Percentiles rank a stretch among this genome's conserved stretches.
Conservation (phyloP, 768 basidiomycete genomes). For the Royoungia palumana region DNA sequence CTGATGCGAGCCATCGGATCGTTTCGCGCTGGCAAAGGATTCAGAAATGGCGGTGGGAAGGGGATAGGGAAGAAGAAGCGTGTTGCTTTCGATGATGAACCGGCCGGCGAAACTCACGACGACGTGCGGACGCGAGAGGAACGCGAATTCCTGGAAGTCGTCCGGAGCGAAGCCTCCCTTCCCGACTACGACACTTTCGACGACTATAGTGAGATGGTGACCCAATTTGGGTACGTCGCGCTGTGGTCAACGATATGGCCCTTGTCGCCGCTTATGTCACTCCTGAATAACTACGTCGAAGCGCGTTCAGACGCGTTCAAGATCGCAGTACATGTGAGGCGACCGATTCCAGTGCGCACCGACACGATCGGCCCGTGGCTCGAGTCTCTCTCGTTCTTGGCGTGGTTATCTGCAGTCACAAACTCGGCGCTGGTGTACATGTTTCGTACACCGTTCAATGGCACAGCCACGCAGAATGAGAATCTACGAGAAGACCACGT, state of each 20-base stretch:
- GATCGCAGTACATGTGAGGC: constrained; percentile 78
- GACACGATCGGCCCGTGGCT: constrained; percentile 96
- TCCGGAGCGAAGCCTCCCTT: constrained; percentile 72
- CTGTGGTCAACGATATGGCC: constrained; percentile 97
- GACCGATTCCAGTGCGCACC: constrained; percentile 82
- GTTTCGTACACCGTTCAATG: constrained; percentile 54
- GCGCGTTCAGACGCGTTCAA: constrained; percentile 94
- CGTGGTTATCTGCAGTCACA: constrained; percentile 86
- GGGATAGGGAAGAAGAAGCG: constrained; percentile 52
- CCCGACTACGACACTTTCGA: constrained; percentile 79
- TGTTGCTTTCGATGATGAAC: constrained; percentile 69
- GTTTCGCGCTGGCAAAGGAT: constrained; percentile 45
- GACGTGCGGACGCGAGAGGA: constrained; percentile 53
- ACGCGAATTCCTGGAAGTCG: constrained; percentile 71
- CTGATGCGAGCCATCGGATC: constrained; percentile 57
- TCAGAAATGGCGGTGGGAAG: constrained; percentile 23
- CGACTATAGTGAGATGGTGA: constrained; percentile 97
- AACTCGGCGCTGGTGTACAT: constrained; percentile 91
- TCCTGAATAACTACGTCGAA: constrained; percentile 92
- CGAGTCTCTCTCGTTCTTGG: constrained; percentile 78
- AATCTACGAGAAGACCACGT: constrained; percentile 14
- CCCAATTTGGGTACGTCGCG: constrained; percentile 90
- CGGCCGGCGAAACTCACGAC: constrained; percentile 25
- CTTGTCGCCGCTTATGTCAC: constrained; percentile 81
- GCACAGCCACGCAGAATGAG: not conserved